A percentile compares a stretch with the other conserved stretches of the same genome.
Conservation (phyloP, 75 land plant species). For the Isoetes taiwanensis region DNA sequence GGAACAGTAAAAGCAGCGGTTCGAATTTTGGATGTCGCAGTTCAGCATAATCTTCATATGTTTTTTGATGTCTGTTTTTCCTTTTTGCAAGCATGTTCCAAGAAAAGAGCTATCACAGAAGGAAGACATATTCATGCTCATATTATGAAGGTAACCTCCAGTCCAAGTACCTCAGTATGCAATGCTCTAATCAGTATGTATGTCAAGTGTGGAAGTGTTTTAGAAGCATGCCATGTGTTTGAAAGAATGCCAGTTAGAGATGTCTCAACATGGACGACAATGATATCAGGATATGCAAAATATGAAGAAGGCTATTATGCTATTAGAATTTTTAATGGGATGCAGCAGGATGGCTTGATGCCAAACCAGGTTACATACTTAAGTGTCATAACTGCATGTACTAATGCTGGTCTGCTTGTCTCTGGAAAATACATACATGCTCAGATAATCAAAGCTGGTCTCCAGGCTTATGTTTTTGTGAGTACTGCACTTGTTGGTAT, state of each 20-base stretch:
- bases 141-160: too few relatives aligned
- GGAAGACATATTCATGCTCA: too few relatives aligned
- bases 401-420: background rate
- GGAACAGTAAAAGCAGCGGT: too few relatives aligned
- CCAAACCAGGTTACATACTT: constrained; percentile 1
- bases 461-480: background rate
- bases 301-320: constrained; percentile 1
- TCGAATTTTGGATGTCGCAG: too few relatives aligned
- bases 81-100: too few relatives aligned
- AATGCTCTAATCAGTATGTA: constrained; percentile 8
- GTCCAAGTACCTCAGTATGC: background rate
- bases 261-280: constrained; percentile 4
- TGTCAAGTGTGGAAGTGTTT: constrained; percentile 4
- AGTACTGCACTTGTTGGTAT: constrained; percentile 5
- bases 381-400: background rate
- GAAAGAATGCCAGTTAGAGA: constrained; percentile 5
- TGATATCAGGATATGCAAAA: constrained; percentile 4
- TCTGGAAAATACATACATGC: background rate
- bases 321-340: background rate
- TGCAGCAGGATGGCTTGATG: constrained; percentile 5
- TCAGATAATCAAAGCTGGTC: background rate
- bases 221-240: constrained; percentile 6
- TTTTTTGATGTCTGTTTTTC: too few relatives aligned
- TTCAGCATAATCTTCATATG: too few relatives aligned
- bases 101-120: too few relatives aligned